Base-by-base conservation (phyloP, 2,329 filamentous ascomycete genomes). In the Phialemoniopsis sp. region DNA sequence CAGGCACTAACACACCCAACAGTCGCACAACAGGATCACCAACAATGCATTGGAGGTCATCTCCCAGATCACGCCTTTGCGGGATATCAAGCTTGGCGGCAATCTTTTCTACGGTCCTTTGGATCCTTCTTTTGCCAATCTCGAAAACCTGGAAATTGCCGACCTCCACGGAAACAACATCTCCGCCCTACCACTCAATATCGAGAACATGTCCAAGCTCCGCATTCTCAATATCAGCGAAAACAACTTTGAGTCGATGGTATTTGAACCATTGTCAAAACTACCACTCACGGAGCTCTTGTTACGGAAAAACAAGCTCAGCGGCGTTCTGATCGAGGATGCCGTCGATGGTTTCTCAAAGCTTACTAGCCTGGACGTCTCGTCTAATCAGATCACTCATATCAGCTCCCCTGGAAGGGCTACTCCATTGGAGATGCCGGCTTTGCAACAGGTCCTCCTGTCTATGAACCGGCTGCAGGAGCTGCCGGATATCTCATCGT, bases 161-260 rank as follows among this genome's bases (percentile, higher is more conserved):
- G 90, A 97, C 46, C 55, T 97, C 8, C 87, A 88, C 46, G 77
- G 78, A 13, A 98, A 98, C 62, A 78, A 80, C 44, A 72, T 98
- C 15, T 80, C 82, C 8, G 70, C 72, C 2, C 67, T 98, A 13
- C 87, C 89, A 0, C 63, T 74, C 9, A 75, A 76, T 12, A 56
- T 96, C 3, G 72, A 73, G n/a, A 75, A 78, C 19, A 73, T 97
- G 46, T 66, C 68, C 3, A 76, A 76, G 17, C 73, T 98, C 21
- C 82, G 86, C 18, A 75, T 86, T 9, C 66, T 97, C 37, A 91
- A 95, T 54, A 58, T 96, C 16, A 80, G 83, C 41, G 80, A 89
- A 48, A 98, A 98, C 51, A 74, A 77, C 38, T 73, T 98, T 19
- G 78, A 77, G 36, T 70, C 72, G 3, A 57, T 96, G 12, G 85